phyloP scores from a whole-genome alignment of 768 basidiomycete genomes.

The Omphalotus guepiniiformis region DNA sequence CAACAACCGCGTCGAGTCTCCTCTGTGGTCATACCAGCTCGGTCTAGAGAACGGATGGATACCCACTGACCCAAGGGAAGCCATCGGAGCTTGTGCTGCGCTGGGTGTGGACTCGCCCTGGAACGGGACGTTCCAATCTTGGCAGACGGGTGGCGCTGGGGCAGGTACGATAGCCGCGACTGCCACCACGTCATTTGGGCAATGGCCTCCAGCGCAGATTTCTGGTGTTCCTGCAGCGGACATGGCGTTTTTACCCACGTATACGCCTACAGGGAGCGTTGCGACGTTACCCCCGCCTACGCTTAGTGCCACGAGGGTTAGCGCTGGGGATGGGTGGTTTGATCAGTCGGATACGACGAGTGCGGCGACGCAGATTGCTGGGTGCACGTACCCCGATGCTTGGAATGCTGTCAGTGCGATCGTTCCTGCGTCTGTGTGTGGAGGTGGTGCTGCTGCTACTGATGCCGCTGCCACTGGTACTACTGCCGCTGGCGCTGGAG shows the following conservation, averaged over 20 bases:
- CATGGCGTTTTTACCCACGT: constrained; percentile 47
- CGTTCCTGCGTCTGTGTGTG: constrained; percentile 25
- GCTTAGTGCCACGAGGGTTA: constrained; percentile 45
- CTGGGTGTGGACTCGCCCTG: constrained; percentile 38
- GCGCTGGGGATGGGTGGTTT: constrained; percentile 50
- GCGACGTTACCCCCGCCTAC: constrained; percentile 48
- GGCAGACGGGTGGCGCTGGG: constrained; percentile 58
- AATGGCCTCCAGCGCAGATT: constrained; percentile 50
- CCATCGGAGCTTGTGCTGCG: constrained; percentile 48
- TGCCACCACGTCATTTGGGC: constrained; percentile 36
- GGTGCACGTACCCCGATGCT: constrained; percentile 47
- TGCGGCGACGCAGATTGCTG: constrained; percentile 39
- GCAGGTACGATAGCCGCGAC: constrained; percentile 45
- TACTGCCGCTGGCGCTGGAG: neutral
- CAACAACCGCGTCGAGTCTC: constrained; percentile 45
- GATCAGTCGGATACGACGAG: constrained; percentile 40
- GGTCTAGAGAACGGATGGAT: constrained; percentile 66
- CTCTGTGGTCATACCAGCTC: constrained; percentile 70
- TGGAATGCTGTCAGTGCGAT: constrained; percentile 37
- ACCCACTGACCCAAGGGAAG: constrained; percentile 57
- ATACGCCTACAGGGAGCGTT: constrained; percentile 51
- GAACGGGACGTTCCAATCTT: constrained; percentile 38
- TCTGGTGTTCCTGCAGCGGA: constrained; percentile 28
- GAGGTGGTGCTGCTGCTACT: constrained; percentile 2
- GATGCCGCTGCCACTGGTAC: neutral